Percentiles rank a stretch among this genome's conserved stretches.
Evolutionary conservation across 2,329 filamentous ascomycete genomes (phyloP).

Genomic region (Aspergillus quadricinctus): DNA sequence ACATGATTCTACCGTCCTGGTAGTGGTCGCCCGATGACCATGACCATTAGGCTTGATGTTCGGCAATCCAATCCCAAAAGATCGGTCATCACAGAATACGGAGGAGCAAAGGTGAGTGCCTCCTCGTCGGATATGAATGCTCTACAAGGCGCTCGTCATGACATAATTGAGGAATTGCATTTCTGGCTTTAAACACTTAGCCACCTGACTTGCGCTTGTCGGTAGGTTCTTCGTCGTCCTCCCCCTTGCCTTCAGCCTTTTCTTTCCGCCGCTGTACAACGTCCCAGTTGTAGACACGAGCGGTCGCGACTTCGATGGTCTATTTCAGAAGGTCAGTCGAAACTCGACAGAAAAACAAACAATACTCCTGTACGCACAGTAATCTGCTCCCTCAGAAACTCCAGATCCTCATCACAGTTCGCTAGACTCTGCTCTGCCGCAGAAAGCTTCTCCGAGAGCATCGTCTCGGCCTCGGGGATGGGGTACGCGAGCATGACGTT

Average conservation of each 20-base stretch:
- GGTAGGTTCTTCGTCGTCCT: constrained; percentile 43
- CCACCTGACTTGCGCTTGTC: constrained; percentile 23
- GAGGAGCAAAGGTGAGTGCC: neutral
- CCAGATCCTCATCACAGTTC: constrained; percentile 95
- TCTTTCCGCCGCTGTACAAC: constrained; percentile 94
- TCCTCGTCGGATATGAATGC: neutral
- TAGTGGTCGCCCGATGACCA: neutral
- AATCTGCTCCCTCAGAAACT: constrained; percentile 93
- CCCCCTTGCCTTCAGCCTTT: constrained; percentile 54
- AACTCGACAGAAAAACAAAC: neutral
- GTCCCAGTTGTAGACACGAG: constrained; percentile 99
- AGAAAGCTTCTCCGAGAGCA: constrained; percentile 71
- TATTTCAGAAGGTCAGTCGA: constrained; percentile 34
- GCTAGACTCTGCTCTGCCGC: constrained; percentile 73
- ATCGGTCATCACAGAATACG: neutral
- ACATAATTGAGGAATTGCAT: neutral
- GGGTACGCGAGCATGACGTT: constrained; percentile 98
- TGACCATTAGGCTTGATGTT: neutral
- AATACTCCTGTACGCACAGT: constrained; percentile 59
- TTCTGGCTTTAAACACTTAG: neutral
- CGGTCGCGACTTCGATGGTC: constrained; percentile 95
- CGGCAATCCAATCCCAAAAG: neutral
- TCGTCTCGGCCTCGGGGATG: constrained; percentile 74
- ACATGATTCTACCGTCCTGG: neutral
- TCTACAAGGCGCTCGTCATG: neutral